Conservation (phyloP, 352 stramenopile genomes). For the Pythium angustatum region DNA sequence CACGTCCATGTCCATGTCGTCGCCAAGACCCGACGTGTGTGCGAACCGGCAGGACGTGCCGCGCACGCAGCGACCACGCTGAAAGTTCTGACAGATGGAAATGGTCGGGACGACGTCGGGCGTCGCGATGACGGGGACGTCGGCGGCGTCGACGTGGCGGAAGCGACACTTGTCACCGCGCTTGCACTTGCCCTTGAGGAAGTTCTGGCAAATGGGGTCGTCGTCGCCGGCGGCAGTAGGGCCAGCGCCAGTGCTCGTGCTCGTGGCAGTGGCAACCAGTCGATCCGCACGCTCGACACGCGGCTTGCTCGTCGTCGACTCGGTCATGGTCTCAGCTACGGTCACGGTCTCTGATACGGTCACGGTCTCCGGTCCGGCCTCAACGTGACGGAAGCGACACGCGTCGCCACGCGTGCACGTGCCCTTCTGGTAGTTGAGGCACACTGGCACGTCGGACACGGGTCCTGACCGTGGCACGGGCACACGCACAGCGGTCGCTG, state of each 20-base stretch:
- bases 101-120: conserved; percentile 25
- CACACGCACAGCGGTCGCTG: background rate
- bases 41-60: conserved; percentile 34
- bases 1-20: background rate
- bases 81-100: conserved; percentile 35
- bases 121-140: background rate
- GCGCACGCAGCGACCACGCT: conserved; percentile 28
- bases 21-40: conserved; percentile 21
- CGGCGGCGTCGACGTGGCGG: conserved; percentile 24
- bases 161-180: conserved; percentile 34
- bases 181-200: conserved; percentile 39
- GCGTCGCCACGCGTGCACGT: conserved; percentile 37
- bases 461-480: background rate
- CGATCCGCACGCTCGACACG: too few relatives aligned
- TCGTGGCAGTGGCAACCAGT: too few relatives aligned
- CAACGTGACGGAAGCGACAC: conserved; percentile 39
- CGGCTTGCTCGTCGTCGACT: too few relatives aligned
- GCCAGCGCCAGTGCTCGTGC: background rate
- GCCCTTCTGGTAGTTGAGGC: conserved; percentile 40
- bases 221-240: conserved; percentile 4
- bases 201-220: conserved; percentile 35
- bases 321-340: background rate
- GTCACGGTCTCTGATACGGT: background rate
- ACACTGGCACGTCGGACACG: conserved; percentile 25
- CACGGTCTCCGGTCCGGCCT: background rate